Percentiles rank a stretch among this genome's conserved stretches.
phyloP scores from a whole-genome alignment of 140 eudicot species.

The Cichorium intybus region DNA sequence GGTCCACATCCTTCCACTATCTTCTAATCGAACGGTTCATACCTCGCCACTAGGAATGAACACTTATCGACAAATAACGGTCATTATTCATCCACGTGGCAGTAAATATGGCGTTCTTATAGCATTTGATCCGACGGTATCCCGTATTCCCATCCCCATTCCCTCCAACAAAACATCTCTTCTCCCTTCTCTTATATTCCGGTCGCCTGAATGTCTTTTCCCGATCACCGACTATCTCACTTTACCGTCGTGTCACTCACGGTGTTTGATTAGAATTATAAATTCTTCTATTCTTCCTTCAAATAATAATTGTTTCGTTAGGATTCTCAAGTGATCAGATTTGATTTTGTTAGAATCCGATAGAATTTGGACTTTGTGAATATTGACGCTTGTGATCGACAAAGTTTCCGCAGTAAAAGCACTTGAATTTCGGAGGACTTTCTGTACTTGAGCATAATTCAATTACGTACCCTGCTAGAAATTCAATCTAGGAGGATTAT shows the following conservation, averaged over 20 bases:
- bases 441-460: background rate
- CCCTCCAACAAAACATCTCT: slow-evolving; percentile 9
- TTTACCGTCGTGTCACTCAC: background rate
- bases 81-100: slow-evolving; percentile 35
- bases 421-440: background rate
- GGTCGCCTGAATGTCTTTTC: background rate
- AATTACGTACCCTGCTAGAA: background rate
- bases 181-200: slow-evolving; percentile 1
- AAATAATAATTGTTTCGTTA: background rate
- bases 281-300: background rate
- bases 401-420: background rate
- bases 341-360: background rate
- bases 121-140: slow-evolving; percentile 49
- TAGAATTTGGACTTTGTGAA: background rate
- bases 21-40: slow-evolving; percentile 24
- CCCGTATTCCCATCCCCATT: slow-evolving; percentile 27
- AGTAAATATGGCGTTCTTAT: slow-evolving; percentile 28
- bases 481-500: background rate
- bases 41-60: slow-evolving; percentile 1
- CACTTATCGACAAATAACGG: slow-evolving; percentile 44
- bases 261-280: background rate
- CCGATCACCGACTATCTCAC: slow-evolving; percentile 3
- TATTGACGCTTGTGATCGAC: background rate
- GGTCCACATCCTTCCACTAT: slow-evolving; percentile 28
- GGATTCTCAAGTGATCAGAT: background rate